Base-by-base conservation (phyloP, 768 basidiomycete species). In the Podaxis sp. region DNA sequence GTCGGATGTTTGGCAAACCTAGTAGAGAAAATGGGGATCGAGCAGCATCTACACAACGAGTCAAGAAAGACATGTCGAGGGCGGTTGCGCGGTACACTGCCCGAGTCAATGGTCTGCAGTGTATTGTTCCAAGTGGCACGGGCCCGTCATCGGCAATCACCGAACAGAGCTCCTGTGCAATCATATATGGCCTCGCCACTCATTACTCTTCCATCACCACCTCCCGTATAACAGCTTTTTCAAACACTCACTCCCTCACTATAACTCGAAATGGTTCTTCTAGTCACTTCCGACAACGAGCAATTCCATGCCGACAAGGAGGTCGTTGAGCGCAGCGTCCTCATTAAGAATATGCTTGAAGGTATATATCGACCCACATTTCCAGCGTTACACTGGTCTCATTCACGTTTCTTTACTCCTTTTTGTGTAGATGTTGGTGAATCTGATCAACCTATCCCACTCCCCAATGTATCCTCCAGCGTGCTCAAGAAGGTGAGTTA, bases 321-420 rank as follows among this genome's bases (percentile, higher is more conserved):
- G 61, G 93, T 99, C 61, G 94, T 94, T 60, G 93, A 96, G 79
- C 92, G 97, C 75, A 90, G 88, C 65, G 94, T 96, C 9, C 86
- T 99, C 69, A 97, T 99, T 77, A 97, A 96, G 84, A 96, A 97
- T 82, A 98, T 99, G 97, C 90, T 98, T 57, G 97, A 98, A 78
- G 97, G 97, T 73, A 27, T 19, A 73, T 93, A 61, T 43, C 79
- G 69, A 6, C 41, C 62, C 57, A 40, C 55, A 60, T 55, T 56
- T 64, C 43, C 38, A 40, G 29, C 25, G 27, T 49, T 43, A 65
- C 22, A 53, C 54, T 63, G 58, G 55, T 64, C 63, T 49, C 61
- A 64, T 59, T 41, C 38, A 61, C 13, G 4, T 25, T 50, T 57
- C 65, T 64, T 57, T 64, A 52, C 66, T 63, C 61, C 59, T 66